phyloP scores from a whole-genome alignment of 352 stramenopile species.

The Phytophthora syringae region DNA sequence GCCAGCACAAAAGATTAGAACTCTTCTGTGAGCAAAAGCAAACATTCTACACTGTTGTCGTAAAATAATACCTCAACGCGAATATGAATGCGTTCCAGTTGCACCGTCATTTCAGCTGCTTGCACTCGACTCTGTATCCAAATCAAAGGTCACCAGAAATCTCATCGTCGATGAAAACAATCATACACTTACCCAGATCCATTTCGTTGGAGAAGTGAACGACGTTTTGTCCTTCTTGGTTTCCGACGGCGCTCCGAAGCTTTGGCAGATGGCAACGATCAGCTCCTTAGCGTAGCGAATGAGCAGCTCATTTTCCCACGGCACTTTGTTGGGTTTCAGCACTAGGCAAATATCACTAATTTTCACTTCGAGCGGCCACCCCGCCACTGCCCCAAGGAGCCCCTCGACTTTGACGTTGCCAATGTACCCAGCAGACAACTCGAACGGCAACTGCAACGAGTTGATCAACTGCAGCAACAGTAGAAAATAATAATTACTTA shows the following conservation, averaged over 20 bases:
- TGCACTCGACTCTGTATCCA: conserved; percentile 51
- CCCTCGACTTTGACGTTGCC: conserved; percentile 73
- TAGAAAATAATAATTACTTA: background rate
- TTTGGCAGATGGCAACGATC: conserved; percentile 62
- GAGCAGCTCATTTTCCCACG: conserved; percentile 75
- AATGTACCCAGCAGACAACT: conserved; percentile 70
- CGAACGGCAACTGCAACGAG: conserved; percentile 66
- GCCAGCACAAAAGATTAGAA: background rate
- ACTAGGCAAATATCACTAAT: conserved; percentile 72
- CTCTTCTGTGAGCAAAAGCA: background rate
- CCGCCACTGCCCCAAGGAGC: conserved; percentile 59
- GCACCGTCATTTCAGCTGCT: conserved; percentile 62
- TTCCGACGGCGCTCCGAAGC: conserved; percentile 36
- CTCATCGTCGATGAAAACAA: background rate
- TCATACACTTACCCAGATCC: conserved; percentile 49
- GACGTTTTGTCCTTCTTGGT: conserved; percentile 37
- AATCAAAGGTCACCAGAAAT: background rate
- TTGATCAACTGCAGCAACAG: conserved; percentile 55
- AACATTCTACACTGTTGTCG: background rate
- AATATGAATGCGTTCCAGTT: conserved; percentile 69
- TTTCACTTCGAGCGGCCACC: conserved; percentile 57
- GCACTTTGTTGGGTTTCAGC: conserved; percentile 54
- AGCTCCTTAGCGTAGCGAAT: conserved; percentile 77
- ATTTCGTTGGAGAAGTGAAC: conserved; percentile 65
- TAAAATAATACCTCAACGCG: conserved; percentile 60